phyloP scores from a whole-genome alignment of 2,329 filamentous ascomycete species.

The Phaeoacremonium minimum region DNA sequence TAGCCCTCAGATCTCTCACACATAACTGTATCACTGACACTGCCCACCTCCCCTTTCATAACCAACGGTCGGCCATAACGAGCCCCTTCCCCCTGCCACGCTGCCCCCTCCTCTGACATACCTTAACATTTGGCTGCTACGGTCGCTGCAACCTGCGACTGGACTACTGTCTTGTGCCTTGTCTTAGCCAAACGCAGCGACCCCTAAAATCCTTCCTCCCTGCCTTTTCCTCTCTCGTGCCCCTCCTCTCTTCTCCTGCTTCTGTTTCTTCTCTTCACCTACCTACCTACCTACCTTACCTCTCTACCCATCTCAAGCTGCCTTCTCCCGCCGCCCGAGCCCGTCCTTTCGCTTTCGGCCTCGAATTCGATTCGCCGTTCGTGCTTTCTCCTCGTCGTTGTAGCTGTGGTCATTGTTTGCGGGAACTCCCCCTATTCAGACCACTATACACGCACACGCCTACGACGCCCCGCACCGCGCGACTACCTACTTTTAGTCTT shows the following conservation, averaged over 20 bases:
- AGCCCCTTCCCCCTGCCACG: too few species aligned
- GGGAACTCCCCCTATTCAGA: too few species aligned
- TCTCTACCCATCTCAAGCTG: slow-evolving; percentile 1
- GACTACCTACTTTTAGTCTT: too few species aligned
- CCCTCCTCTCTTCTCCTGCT: slow-evolving; percentile 4
- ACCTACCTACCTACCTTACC: slow-evolving; percentile 2
- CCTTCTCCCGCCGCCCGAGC: slow-evolving; percentile 12
- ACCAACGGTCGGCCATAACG: slow-evolving; percentile 6
- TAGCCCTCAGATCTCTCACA: slow-evolving; percentile 33
- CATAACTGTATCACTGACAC: slow-evolving; percentile 30
- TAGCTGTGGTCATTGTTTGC: too few species aligned
- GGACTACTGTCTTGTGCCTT: slow-evolving; percentile 8
- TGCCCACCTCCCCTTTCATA: slow-evolving; percentile 31
- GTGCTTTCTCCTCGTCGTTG: too few species aligned
- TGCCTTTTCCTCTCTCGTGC: slow-evolving; percentile 2
- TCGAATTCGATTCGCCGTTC: too few species aligned
- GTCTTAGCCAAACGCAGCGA: slow-evolving; percentile 1
- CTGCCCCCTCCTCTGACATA: too few species aligned
- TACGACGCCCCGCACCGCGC: too few species aligned
- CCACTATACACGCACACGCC: too few species aligned
- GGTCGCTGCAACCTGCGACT: too few species aligned
- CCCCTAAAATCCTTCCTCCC: not conserved
- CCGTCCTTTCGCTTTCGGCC: too few species aligned
- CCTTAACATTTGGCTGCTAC: too few species aligned
- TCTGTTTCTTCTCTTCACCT: slow-evolving; percentile 3